These are phyloP conservation scores for Tetrahymena malaccensis DNA, from an alignment of 73 alveolate species.

Conservation along the genomic window DNA sequence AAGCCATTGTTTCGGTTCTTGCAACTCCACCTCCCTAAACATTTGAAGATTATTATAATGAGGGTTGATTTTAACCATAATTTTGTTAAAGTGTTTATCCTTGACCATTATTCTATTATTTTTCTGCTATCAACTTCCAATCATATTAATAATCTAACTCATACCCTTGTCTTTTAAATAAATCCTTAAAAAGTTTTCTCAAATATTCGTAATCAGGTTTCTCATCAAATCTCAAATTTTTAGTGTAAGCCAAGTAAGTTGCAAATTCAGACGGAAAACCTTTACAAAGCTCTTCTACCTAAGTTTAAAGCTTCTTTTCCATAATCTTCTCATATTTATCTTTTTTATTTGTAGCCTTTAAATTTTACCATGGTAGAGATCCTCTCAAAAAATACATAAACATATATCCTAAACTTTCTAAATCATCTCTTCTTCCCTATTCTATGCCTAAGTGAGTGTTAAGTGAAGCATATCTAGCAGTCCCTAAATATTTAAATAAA, in stretches of 20 bases:
- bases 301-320: constrained; percentile 74
- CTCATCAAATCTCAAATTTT: constrained; percentile 78
- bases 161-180: constrained; percentile 25
- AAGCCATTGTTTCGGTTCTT: not conserved
- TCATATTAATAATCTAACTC: constrained; percentile 34
- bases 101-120: not conserved
- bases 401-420: constrained; percentile 85
- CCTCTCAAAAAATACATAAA: constrained; percentile 82
- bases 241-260: constrained; percentile 59
- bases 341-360: constrained; percentile 64
- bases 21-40: not conserved
- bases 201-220: constrained; percentile 81
- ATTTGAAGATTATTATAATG: not conserved
- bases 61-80: not conserved
- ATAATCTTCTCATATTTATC: constrained; percentile 72
- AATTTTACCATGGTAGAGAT: constrained; percentile 89
- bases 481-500: constrained; percentile 36
- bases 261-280: constrained; percentile 74
- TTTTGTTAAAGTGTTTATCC: not conserved
- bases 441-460: constrained; percentile 75
- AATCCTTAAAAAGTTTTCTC: constrained; percentile 29
- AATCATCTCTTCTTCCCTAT: constrained; percentile 91
- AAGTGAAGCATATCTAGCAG: constrained; percentile 93
- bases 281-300: constrained; percentile 64
- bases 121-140: constrained; percentile 28